Base-by-base conservation (phyloP, 75 land plant species). In the Ceratopteris richardii region DNA sequence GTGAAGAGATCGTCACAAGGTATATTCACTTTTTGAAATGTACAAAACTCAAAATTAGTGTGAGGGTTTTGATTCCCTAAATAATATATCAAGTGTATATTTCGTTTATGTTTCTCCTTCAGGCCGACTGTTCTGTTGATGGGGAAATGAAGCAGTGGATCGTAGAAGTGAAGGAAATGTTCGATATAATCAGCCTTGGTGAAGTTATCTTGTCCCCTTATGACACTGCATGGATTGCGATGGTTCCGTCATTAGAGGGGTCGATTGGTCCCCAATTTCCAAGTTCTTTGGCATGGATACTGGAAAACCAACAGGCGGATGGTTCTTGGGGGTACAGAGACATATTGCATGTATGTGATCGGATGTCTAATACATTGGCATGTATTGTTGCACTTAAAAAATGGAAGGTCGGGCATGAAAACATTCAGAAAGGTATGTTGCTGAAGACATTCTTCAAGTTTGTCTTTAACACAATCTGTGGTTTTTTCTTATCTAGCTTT, bases 181-280 rank as follows among this genome's bases (percentile, higher is more conserved):
- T 77, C 54, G 31, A 36, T 17, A 29, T 54, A 22, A 43, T 50
- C n/a, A 50, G 52, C 31, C 23, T 24, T 23, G 57, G 71, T 19
- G 71, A 81, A 51, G 63, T 85, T 23, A 78, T 80, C 27, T 27
- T 78, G 39, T 87, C 91, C 41, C 36, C 88, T 6, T 87, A 87
- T 70, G 91, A 87, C 56, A 87, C 87, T 56, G 88, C 91, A 19
- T 87, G 91, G 91, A 88, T 84, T 0, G 92, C 88, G 30, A 54
- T 62, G 62, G 75, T 81, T n/a, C 80, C 80, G 14, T 66, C 61
- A 10, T 47, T 62, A 31, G 33, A 66, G 42, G 71, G 64, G 21
- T 57, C 70, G 0, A 25, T 66, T 9, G 36, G 42, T 7, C 88
- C 92, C 41, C 68, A 73, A 51, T 87, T 87, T 50, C 92, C 92